Base-by-base conservation (phyloP, 129 eudicot species). In the Flaveria ramosissima region DNA sequence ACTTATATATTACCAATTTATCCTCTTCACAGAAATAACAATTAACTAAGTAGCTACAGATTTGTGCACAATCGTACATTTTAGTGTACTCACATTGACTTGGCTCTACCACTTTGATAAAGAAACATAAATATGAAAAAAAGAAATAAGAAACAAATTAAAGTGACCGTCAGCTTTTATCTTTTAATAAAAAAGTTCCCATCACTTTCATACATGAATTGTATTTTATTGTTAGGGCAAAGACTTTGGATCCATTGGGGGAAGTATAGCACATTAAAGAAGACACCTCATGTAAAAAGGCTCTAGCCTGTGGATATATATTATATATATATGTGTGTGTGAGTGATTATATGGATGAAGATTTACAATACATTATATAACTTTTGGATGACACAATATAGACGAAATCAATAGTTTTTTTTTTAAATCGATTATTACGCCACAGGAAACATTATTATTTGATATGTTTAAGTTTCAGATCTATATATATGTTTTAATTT, bases 191-290 rank as follows among this genome's bases (percentile, higher is more conserved):
- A 73, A 73, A 74, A 74, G 50, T 42, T 71, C 56, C 81, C 80
- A 82, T 85, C 86, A 66, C 79, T 82, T 85, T 82, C 84, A 70
- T 72, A 78, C 77, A 71, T 79, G 84, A 85, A 80, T 75, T 75
- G 83, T 76, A 82, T 72, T 80, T 74, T 81, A 85, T 82, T 76
- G 83, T 62, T 71, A 47, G 74, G 77, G 81, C 84, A 79, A 36
- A 74, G 84, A 79, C 84, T 82, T 85, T 85, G 79, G 78, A 82
- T 79, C 71, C 71, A 69, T 70, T 63, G 75, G 46, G 46, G 17
- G 57, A 82, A 71, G 64, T 36, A 36, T 46, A 75, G 78, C 74
- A 57, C 73, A 70, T 47, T 72, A 77, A 77, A 39, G 70, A 72
- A 79, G 50, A 80, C 79, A 73, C 71, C 84, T 80, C 84, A 80